Conservation (phyloP, 1,284 basidiomycete genomes). For the Ceratobasidium sp. region DNA sequence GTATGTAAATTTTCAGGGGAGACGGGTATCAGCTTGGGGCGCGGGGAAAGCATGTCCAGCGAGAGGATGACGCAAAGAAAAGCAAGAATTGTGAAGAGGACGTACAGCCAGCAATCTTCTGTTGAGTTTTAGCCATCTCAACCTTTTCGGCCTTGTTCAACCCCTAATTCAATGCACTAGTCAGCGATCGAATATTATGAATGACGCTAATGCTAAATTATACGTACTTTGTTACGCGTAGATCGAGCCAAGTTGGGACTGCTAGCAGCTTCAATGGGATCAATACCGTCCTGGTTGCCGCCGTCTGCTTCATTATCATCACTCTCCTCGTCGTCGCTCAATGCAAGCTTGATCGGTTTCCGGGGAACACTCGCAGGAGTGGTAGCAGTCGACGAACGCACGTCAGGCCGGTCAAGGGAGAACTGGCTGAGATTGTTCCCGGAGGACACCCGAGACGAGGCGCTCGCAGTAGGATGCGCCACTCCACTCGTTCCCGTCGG, state of each 20-base stretch:
- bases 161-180: not conserved
- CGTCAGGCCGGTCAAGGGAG: slow-evolving; percentile 1
- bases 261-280: slow-evolving; percentile 22
- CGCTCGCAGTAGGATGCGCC: not conserved
- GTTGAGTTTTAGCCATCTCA: slow-evolving; percentile 27
- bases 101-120: slow-evolving; percentile 10
- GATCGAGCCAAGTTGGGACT: slow-evolving; percentile 1
- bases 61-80: not conserved
- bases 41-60: not conserved
- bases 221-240: not conserved
- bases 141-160: slow-evolving; percentile 32
- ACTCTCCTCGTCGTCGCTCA: slow-evolving; percentile 6
- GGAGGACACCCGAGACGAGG: not conserved
- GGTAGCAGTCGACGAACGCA: not conserved
- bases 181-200: not conserved
- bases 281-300: not conserved
- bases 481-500: not conserved
- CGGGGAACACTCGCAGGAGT: not conserved
- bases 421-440: slow-evolving; percentile 12
- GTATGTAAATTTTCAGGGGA: not conserved
- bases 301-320: not conserved
- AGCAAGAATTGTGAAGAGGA: not conserved
- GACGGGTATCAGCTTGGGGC: not conserved
- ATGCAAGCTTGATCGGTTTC: slow-evolving; percentile 4
- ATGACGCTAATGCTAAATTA: too few species aligned